phyloP scores from a whole-genome alignment of 192 early-diverging fungal species.

The Podila epicladia region DNA sequence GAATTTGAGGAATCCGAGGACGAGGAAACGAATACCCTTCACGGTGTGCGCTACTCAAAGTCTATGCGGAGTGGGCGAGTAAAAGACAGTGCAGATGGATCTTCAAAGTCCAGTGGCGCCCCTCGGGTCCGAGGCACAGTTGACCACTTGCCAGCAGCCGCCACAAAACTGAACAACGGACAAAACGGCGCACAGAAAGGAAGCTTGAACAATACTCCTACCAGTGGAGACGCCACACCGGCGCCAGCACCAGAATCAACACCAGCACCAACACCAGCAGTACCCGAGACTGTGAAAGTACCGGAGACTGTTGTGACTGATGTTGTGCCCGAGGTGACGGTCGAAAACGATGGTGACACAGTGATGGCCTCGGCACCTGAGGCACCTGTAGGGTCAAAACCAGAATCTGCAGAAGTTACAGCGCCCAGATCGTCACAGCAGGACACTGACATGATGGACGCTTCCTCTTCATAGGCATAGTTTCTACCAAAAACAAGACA shows the following conservation, averaged over 20 bases:
- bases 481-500: too few species aligned
- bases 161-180: constrained; percentile 20
- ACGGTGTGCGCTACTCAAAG: constrained; percentile 39
- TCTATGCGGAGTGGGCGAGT: constrained; percentile 15
- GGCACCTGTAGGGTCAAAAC: too few species aligned
- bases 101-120: constrained; percentile 11
- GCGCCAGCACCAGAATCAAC: background rate
- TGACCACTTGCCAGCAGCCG: constrained; percentile 28
- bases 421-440: background rate
- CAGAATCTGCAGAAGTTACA: too few species aligned
- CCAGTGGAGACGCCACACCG: background rate
- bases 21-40: constrained; percentile 27
- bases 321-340: background rate
- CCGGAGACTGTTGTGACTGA: background rate
- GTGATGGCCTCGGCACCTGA: background rate
- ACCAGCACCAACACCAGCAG: background rate
- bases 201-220: background rate
- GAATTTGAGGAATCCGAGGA: constrained; percentile 84
- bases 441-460: constrained; percentile 44
- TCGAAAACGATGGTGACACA: background rate
- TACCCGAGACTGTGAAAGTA: background rate
- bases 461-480: constrained; percentile 4
- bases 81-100: constrained; percentile 6
- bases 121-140: constrained; percentile 26
- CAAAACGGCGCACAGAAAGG: background rate